Conservation (phyloP, 106 monocot genomes). For the Dioscorea dumetorum region DNA sequence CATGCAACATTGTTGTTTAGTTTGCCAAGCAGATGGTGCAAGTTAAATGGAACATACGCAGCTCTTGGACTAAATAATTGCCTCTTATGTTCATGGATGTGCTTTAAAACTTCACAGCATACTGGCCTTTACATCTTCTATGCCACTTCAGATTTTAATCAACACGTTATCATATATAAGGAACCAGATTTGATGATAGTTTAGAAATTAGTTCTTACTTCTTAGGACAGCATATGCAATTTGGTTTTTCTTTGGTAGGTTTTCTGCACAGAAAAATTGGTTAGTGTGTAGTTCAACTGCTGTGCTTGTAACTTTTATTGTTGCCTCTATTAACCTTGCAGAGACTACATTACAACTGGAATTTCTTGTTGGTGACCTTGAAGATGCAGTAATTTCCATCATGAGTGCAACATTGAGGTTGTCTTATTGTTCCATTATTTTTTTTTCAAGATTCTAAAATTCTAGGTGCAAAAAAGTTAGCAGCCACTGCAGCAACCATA, state of each 20-base stretch:
- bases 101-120: too few relatives aligned
- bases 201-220: background rate
- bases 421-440: background rate
- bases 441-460: background rate
- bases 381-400: slow-evolving; percentile 56
- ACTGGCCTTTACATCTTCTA: background rate
- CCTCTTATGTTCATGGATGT: too few relatives aligned
- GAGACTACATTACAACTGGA: slow-evolving; percentile 59
- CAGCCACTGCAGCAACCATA: too few relatives aligned
- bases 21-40: too few relatives aligned
- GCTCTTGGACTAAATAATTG: too few relatives aligned
- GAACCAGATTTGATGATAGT: background rate
- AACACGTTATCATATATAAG: background rate
- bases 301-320: background rate
- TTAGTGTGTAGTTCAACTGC: background rate
- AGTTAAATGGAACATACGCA: too few relatives aligned
- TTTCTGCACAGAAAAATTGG: background rate
- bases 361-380: slow-evolving; percentile 67
- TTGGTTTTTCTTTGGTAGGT: background rate
- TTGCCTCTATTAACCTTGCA: slow-evolving; percentile 25
- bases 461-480: too few relatives aligned
- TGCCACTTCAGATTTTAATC: background rate
- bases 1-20: too few relatives aligned
- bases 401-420: slow-evolving; percentile 30
- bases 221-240: background rate